phyloP scores from a whole-genome alignment of 2,329 filamentous ascomycete genomes.

The Drechslerella coelobrocha region DNA sequence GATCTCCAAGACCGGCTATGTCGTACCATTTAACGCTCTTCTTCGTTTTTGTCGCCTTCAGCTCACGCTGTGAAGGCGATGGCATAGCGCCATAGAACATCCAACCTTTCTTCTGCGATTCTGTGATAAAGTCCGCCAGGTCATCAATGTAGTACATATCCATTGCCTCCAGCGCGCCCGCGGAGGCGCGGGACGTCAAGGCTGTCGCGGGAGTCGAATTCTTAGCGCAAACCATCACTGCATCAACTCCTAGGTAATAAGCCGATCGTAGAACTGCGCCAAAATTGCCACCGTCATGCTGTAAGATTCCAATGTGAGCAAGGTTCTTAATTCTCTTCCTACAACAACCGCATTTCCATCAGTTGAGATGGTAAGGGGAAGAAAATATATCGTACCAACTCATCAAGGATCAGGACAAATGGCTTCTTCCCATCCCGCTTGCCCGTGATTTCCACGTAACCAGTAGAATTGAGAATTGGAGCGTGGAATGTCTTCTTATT shows the following conservation, averaged over 20 bases:
- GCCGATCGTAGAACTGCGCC: slow-evolving; percentile 88
- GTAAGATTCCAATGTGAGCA: slow-evolving; percentile 58
- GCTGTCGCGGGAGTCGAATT: slow-evolving; percentile 75
- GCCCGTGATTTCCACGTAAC: slow-evolving; percentile 59
- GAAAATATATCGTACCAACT: slow-evolving; percentile 62
- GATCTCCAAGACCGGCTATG: slow-evolving; percentile 63
- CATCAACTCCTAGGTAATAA: slow-evolving; percentile 87
- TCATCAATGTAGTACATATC: slow-evolving; percentile 74
- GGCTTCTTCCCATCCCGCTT: slow-evolving; percentile 62
- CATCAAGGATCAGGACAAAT: slow-evolving; percentile 75
- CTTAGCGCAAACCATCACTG: slow-evolving; percentile 76
- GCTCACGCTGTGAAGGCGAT: slow-evolving; percentile 55
- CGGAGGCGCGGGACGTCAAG: slow-evolving; percentile 82
- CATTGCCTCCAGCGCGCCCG: slow-evolving; percentile 83
- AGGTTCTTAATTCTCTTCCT: too few species aligned
- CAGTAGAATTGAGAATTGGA: slow-evolving; percentile 56
- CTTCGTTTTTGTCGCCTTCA: slow-evolving; percentile 52
- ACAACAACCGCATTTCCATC: too few species aligned
- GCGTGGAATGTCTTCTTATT: slow-evolving; percentile 74
- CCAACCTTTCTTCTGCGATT: slow-evolving; percentile 77
- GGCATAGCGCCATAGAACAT: slow-evolving; percentile 77
- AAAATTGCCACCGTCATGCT: slow-evolving; percentile 84
- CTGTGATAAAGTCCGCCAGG: slow-evolving; percentile 72
- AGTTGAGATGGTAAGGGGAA: not conserved
- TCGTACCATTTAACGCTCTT: slow-evolving; percentile 58